Evolutionary conservation across 495 filamentous ascomycete genomes (phyloP).

Genomic region (Hypoxylon fuscum): DNA sequence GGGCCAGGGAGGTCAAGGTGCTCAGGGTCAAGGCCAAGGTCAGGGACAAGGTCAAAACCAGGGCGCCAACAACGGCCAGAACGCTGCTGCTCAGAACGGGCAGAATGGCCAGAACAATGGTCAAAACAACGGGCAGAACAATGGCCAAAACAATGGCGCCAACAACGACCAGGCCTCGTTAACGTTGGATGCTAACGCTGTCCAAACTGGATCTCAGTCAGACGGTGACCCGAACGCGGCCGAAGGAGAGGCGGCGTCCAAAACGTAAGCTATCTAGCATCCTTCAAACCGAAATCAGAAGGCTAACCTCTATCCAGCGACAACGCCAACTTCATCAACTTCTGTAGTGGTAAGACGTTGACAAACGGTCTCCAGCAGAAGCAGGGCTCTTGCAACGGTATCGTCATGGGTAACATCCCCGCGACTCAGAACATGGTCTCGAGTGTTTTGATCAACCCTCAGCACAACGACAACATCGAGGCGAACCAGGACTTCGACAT

Average conservation of each 20-base stretch:
- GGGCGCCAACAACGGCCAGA: constrained; percentile 8
- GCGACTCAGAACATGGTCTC: constrained; percentile 71
- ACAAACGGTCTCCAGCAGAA: constrained; percentile 74
- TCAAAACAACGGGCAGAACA: constrained; percentile 32
- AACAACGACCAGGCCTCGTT: constrained; percentile 36
- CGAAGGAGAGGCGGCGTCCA: constrained; percentile 63
- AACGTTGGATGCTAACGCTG: constrained; percentile 53
- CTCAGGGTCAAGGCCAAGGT: constrained; percentile 17
- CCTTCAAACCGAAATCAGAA: background rate
- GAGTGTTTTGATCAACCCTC: constrained; percentile 66
- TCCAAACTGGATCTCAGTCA: constrained; percentile 60
- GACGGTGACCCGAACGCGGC: constrained; percentile 47
- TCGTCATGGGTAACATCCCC: constrained; percentile 79
- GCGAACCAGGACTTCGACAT: constrained; percentile 66
- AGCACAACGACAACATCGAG: constrained; percentile 56
- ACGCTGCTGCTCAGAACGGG: constrained; percentile 27
- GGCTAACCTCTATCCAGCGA: constrained; percentile 47
- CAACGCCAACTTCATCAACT: constrained; percentile 73
- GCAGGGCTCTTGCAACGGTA: constrained; percentile 76
- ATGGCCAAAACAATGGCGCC: background rate
- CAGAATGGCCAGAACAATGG: constrained; percentile 8
- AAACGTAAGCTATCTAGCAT: constrained; percentile 53
- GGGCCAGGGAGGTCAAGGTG: constrained; percentile 6
- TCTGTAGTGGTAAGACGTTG: constrained; percentile 70
- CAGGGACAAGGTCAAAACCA: constrained; percentile 19